Percentiles rank a stretch among this genome's conserved stretches.
Conservation (phyloP, 2,329 filamentous ascomycete species). For the Parafenestella ontariensis region DNA sequence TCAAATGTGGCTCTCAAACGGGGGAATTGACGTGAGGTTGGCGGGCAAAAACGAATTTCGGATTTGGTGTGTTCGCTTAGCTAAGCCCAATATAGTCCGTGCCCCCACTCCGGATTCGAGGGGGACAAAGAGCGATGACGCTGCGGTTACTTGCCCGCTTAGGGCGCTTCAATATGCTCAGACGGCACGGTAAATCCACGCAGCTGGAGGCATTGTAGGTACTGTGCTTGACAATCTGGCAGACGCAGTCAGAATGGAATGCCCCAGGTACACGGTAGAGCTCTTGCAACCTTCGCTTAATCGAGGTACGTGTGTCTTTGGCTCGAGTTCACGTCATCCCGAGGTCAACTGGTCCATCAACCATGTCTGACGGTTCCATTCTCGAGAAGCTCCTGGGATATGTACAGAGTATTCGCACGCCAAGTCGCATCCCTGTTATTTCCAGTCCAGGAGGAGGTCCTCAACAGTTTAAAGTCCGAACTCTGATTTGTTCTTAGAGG, state of each 20-base stretch:
- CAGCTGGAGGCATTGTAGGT: no score
- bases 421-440: no score
- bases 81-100: conserved; percentile 22
- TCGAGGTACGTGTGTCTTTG: conserved; percentile 3
- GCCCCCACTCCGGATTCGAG: conserved; percentile 10
- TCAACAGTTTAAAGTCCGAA: no score
- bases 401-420: no score
- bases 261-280: background rate
- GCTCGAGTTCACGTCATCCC: conserved; percentile 24
- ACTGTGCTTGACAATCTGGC: background rate
- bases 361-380: no score
- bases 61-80: conserved; percentile 38
- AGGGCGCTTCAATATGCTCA: conserved; percentile 1
- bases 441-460: no score
- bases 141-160: conserved; percentile 11
- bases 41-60: conserved; percentile 27
- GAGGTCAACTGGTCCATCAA: conserved; percentile 1
- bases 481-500: no score
- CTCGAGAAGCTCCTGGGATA: no score
- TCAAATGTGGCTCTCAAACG: conserved; percentile 40
- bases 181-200: background rate
- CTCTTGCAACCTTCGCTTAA: conserved; percentile 16
- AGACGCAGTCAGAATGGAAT: background rate
- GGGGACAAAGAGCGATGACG: conserved; percentile 22
- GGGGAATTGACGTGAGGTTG: conserved; percentile 40